Percentiles rank a stretch among this genome's conserved stretches.
Evolutionary conservation across 2,329 filamentous ascomycete species (phyloP).

Genomic region (Ophiostoma fasciatum): DNA sequence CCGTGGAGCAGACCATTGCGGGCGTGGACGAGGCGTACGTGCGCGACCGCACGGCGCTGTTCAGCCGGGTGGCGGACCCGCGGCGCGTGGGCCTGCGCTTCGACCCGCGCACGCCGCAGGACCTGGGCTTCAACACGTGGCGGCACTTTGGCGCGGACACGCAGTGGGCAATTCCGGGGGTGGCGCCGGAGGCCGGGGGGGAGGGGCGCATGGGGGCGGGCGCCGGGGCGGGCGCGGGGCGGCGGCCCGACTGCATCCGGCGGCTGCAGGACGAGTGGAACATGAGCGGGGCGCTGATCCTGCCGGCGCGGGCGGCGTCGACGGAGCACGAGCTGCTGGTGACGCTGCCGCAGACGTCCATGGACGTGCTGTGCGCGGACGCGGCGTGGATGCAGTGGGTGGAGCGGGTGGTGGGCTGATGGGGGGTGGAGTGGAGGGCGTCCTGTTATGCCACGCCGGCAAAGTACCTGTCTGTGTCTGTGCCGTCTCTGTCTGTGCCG

Average conservation of each 20-base stretch:
- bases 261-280: constrained; percentile 17
- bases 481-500: not conserved
- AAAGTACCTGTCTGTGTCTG: not conserved
- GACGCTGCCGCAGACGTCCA: constrained; percentile 18
- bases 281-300: constrained; percentile 18
- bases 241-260: constrained; percentile 20
- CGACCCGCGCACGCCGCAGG: constrained; percentile 24
- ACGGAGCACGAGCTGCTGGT: constrained; percentile 18
- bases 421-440: too few relatives aligned
- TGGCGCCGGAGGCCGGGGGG: constrained; percentile 4
- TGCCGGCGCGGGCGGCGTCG: constrained; percentile 16
- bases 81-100: constrained; percentile 25
- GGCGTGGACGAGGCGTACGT: constrained; percentile 27
- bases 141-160: constrained; percentile 27
- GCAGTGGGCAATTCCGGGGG: constrained; percentile 20
- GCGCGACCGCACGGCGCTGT: constrained; percentile 21
- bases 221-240: too few relatives aligned
- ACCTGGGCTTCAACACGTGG: constrained; percentile 31
- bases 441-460: constrained; percentile 3
- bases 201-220: too few relatives aligned
- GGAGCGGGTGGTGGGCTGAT: constrained; percentile 12
- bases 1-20: constrained; percentile 18
- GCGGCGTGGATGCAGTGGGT: constrained; percentile 17
- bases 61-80: constrained; percentile 23
- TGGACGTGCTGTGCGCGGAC: constrained; percentile 16